These are phyloP conservation scores for Pyracantha coccinea DNA, from an alignment of 331 rosid genomes.

Conservation along the genomic window DNA sequence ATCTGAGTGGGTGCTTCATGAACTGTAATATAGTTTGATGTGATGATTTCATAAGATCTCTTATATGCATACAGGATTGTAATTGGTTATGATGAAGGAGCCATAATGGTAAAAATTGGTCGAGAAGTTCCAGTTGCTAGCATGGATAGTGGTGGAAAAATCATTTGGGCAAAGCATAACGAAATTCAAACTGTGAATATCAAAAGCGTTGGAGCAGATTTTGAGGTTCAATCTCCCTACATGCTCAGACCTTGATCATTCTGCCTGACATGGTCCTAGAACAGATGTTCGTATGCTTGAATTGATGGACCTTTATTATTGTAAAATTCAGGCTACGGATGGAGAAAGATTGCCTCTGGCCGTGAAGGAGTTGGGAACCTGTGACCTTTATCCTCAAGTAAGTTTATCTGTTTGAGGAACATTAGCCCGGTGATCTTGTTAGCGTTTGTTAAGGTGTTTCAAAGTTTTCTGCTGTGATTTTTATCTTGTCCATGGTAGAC, in stretches of 20 bases:
- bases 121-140: slow-evolving; percentile 45
- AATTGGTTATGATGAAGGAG: slow-evolving; percentile 48
- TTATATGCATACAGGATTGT: slow-evolving; percentile 24
- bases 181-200: neutral
- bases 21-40: neutral
- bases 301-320: neutral
- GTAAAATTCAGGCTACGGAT: slow-evolving; percentile 24
- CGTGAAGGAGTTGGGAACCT: slow-evolving; percentile 46
- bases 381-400: slow-evolving; percentile 48
- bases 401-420: slow-evolving; percentile 1
- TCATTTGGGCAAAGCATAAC: too few species aligned
- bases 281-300: neutral
- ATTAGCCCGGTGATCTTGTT: neutral
- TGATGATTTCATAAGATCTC: neutral
- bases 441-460: neutral
- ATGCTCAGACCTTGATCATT: neutral
- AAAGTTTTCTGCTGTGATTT: too few species aligned
- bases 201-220: slow-evolving; percentile 37
- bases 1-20: neutral
- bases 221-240: slow-evolving; percentile 27
- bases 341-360: slow-evolving; percentile 49
- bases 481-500: too few species aligned
- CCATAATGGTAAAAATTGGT: slow-evolving; percentile 45
- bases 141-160: slow-evolving; percentile 27
- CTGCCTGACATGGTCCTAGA: neutral